phyloP scores from a whole-genome alignment of 2,329 filamentous ascomycete genomes.

The Ophiocordyceps camponoti-rufipedis region DNA sequence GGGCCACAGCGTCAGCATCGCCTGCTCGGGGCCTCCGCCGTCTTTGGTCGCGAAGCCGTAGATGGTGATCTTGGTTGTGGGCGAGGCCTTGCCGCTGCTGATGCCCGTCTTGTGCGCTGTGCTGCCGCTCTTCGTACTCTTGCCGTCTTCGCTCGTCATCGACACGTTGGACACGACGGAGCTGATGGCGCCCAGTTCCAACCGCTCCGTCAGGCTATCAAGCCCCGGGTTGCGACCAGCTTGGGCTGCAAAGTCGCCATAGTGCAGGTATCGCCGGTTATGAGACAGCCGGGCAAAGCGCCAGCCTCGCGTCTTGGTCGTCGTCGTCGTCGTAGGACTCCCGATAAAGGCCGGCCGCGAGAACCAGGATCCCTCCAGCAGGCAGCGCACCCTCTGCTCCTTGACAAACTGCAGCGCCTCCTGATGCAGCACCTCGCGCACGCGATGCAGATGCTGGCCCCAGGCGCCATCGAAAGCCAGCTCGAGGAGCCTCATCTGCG shows the following conservation, averaged over 20 bases:
- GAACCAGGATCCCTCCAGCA: constrained; percentile 78
- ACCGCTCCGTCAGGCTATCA: constrained; percentile 58
- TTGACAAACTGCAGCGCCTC: constrained; percentile 94
- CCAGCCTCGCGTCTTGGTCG: constrained; percentile 26
- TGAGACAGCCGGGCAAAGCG: constrained; percentile 79
- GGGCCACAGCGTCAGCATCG: constrained; percentile 70
- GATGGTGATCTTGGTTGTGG: constrained; percentile 78
- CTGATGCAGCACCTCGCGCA: constrained; percentile 78
- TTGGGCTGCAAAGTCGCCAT: constrained; percentile 61
- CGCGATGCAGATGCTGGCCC: constrained; percentile 75
- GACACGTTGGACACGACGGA: constrained; percentile 90
- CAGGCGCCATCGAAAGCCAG: constrained; percentile 87
- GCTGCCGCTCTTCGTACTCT: constrained; percentile 20
- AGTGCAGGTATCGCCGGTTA: constrained; percentile 80
- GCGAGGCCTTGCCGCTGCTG: constrained; percentile 17
- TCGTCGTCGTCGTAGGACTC: not conserved
- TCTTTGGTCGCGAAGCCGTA: constrained; percentile 31
- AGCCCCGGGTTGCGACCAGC: constrained; percentile 48
- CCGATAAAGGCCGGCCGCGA: constrained; percentile 20
- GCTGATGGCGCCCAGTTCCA: constrained; percentile 75
- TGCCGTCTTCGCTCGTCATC: constrained; percentile 35
- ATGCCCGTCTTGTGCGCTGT: constrained; percentile 15
- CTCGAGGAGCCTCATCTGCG: constrained; percentile 88
- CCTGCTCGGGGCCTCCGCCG: constrained; percentile 31
- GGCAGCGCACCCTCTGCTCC: constrained; percentile 81